Evolutionary conservation across 352 stramenopile genomes (phyloP), one percentile per base, ranked within the genome.

Genomic region (Globisporangium carolinianum): DNA sequence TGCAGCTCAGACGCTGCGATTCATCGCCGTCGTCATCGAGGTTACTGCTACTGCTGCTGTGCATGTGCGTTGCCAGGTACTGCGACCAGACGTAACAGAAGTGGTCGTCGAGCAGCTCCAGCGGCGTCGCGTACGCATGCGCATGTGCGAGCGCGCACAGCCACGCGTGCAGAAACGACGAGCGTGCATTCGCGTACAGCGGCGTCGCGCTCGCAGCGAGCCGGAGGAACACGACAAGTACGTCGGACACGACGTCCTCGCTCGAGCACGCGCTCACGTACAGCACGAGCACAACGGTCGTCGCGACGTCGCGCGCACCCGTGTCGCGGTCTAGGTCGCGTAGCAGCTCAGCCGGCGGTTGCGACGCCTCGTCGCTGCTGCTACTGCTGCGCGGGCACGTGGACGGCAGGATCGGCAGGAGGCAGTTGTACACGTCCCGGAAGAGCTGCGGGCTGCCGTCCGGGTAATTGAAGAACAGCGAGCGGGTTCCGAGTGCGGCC

Each of bases 391-490:
- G 10, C 10, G 50, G 46, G 7, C 46, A 32, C 9, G 42, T 55
- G 9, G 47, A n/a, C 1, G 68, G 68, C 6, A 65, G 49, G 47
- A 72, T 67, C 32, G 74, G 63, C 12, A 69, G 57, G 24, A 87
- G 48, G n/a, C 66, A 36, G n/a, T 69, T 45, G 18, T 68, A 75
- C 41, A 82, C 62, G 64, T 91, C 71, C n/a, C 65, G 67, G 62
- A 82, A 87, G 12, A 91, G 66, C 59, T 73, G 63, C 35, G 66
- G 49, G 8, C 73, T 64, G 15, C 84, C 86, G 53, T 93, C 81
- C 15, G 79, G 78, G 61, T 88, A 93, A 83, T 92, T 95, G 57
- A 77, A 87, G 55, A 86, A 87, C 17, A 93, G 35, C 5, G 83
- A 82, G 55, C 91, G 82, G 45, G 89, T 69, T 12, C 73, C 62